Evolutionary conservation across 768 basidiomycete genomes (phyloP).

Genomic region (Gymnopilus junonius): DNA sequence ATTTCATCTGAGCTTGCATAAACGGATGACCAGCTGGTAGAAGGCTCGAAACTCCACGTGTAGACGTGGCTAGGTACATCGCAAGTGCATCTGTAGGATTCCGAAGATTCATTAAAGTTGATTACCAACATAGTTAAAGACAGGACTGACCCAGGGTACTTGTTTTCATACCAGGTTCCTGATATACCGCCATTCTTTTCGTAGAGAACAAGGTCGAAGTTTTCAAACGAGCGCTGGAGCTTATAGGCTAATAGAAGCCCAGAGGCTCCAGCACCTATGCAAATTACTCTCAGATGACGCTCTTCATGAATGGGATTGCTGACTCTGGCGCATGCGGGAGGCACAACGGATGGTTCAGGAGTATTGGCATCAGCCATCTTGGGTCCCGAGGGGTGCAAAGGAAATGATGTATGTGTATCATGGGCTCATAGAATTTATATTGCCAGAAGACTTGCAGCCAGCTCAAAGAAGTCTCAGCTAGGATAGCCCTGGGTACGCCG

Average conservation of each 20-base stretch:
- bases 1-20: conserved; percentile 38
- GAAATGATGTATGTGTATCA: too few species aligned
- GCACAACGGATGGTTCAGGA: background rate
- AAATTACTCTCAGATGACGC: conserved; percentile 33
- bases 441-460: too few species aligned
- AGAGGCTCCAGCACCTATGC: conserved; percentile 39
- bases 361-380: conserved; percentile 7
- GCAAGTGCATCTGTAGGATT: conserved; percentile 29
- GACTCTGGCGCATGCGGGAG: background rate
- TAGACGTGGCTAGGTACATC: conserved; percentile 38
- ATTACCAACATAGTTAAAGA: conserved; percentile 8
- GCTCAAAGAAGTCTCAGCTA: too few species aligned
- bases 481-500: too few species aligned
- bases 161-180: conserved; percentile 42
- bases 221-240: conserved; percentile 37
- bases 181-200: conserved; percentile 36
- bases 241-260: conserved; percentile 38
- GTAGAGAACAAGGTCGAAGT: conserved; percentile 35
- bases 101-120: background rate
- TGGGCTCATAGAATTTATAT: too few species aligned
- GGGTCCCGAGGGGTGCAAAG: too few species aligned
- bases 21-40: conserved; percentile 35
- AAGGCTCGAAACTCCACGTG: conserved; percentile 38
- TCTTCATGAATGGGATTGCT: conserved; percentile 31
- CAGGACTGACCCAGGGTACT: conserved; percentile 35